Evolutionary conservation across 805 yeast species (phyloP).

Genomic region (Saturnispora serradocipensis): DNA sequence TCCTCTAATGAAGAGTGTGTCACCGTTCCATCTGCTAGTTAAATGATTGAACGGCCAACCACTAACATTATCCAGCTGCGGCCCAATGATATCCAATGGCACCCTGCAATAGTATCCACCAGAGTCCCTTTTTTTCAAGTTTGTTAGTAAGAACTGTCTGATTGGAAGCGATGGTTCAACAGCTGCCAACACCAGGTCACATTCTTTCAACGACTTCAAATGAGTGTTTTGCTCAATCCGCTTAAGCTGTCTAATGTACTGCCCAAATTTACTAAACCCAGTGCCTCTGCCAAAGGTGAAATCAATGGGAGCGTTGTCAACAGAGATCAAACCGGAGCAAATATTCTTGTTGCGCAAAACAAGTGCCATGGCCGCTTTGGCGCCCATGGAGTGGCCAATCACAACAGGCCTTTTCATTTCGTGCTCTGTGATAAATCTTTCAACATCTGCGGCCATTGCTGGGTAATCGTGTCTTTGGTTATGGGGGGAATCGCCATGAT

Average conservation of each 20-base stretch:
- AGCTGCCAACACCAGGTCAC: conserved; percentile 50
- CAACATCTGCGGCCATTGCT: conserved; percentile 80
- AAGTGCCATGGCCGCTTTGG: conserved; percentile 85
- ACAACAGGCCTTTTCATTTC: conserved; percentile 44
- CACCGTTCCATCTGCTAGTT: conserved; percentile 52
- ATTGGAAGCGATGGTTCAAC: conserved; percentile 54
- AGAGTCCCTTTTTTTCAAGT: conserved; percentile 40
- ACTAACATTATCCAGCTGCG: conserved; percentile 56
- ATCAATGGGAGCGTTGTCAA: conserved; percentile 86
- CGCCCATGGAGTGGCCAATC: conserved; percentile 88
- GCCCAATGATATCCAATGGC: conserved; percentile 63
- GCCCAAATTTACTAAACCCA: conserved; percentile 43
- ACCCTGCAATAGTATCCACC: conserved; percentile 39
- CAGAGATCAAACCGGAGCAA: conserved; percentile 56
- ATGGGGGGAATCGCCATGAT: conserved; percentile 92
- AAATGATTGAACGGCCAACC: conserved; percentile 66
- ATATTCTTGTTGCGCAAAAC: conserved; percentile 58
- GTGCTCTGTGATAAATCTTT: conserved; percentile 47
- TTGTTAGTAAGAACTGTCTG: conserved; percentile 72
- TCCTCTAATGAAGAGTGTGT: conserved; percentile 75
- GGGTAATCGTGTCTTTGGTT: conserved; percentile 63
- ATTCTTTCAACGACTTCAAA: conserved; percentile 50
- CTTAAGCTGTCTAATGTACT: conserved; percentile 55
- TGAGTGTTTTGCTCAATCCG: conserved; percentile 41
- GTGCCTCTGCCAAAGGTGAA: conserved; percentile 34